Evolutionary conservation across 441 rosid species (phyloP).

Genomic region (Erodium moschatum): DNA sequence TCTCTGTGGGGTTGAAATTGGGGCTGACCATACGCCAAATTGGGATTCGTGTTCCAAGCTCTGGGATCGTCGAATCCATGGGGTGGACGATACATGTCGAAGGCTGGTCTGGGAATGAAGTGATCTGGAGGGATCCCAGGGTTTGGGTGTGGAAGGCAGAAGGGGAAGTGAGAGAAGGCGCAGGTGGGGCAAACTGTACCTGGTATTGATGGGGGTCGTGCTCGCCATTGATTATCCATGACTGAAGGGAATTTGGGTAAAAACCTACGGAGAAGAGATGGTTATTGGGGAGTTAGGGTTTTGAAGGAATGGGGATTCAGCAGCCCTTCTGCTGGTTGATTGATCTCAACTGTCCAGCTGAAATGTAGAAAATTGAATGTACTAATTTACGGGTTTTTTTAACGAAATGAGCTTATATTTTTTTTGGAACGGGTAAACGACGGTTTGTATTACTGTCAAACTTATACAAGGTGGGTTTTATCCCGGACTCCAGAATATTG

Average conservation of each 20-base stretch:
- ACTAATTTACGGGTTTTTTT: too few species aligned
- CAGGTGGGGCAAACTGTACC: constrained; percentile 52
- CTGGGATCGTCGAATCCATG: constrained; percentile 25
- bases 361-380: too few species aligned
- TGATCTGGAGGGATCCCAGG: constrained; percentile 26
- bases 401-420: too few species aligned
- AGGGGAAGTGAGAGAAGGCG: constrained; percentile 58
- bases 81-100: constrained; percentile 28
- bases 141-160: constrained; percentile 49
- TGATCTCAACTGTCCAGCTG: too few species aligned
- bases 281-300: neutral
- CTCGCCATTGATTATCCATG: constrained; percentile 72
- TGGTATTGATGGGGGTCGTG: constrained; percentile 32
- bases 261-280: neutral
- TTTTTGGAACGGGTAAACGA: too few species aligned
- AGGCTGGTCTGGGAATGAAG: constrained; percentile 30
- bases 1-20: constrained; percentile 6
- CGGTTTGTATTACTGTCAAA: too few species aligned
- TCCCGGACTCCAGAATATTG: too few species aligned
- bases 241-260: neutral
- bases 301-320: too few species aligned
- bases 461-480: too few species aligned
- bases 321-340: too few species aligned
- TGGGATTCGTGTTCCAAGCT: constrained; percentile 32
- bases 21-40: constrained; percentile 10